phyloP scores from a whole-genome alignment of 345 rosid species.

The Leavenworthia alabamica region DNA sequence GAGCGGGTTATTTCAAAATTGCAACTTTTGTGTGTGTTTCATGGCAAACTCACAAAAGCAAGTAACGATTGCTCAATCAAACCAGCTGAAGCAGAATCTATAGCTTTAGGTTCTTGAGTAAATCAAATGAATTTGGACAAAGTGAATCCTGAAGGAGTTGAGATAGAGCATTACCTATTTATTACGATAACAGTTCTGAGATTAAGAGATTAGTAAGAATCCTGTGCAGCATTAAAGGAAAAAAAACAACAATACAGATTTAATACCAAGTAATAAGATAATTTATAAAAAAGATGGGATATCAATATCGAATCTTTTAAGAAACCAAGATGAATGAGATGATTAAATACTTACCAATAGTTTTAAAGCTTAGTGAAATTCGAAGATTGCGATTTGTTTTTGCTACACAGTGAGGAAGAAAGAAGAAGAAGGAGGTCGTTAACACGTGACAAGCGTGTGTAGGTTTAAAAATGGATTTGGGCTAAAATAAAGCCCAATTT shows the following conservation, averaged over 20 bases:
- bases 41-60: neutral
- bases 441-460: slow-evolving; percentile 29
- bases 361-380: neutral
- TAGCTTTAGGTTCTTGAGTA: neutral
- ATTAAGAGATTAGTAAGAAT: neutral
- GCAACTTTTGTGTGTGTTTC: neutral
- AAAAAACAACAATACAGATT: neutral
- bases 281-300: neutral
- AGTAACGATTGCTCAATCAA: neutral
- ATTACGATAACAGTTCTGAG: neutral
- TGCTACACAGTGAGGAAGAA: neutral
- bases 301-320: neutral
- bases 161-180: neutral
- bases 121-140: neutral
- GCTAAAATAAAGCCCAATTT: neutral
- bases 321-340: neutral
- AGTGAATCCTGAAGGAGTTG: neutral
- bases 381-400: slow-evolving; percentile 1
- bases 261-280: neutral
- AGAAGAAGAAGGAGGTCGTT: neutral
- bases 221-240: neutral
- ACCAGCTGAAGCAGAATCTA: neutral
- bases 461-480: slow-evolving; percentile 9
- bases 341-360: neutral
- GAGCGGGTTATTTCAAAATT: neutral